phyloP scores from a whole-genome alignment of 2,329 filamentous ascomycete genomes.

The Fusarium oligoseptatum region DNA sequence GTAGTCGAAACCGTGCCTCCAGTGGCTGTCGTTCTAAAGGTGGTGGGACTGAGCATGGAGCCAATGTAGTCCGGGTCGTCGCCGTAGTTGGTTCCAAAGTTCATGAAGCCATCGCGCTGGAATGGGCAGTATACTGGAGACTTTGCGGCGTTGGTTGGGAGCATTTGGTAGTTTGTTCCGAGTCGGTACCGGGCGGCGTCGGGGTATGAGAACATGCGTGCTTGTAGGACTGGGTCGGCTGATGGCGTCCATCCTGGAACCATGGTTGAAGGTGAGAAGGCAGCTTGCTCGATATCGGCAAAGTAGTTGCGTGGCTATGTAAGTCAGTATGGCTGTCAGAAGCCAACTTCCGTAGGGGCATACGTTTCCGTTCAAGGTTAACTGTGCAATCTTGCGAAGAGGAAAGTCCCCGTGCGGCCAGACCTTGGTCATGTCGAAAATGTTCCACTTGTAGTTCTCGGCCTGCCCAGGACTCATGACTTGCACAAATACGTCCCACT shows the following conservation, averaged over 20 bases:
- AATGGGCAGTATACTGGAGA: neutral
- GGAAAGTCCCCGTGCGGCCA: constrained; percentile 78
- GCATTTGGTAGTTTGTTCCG: constrained; percentile 70
- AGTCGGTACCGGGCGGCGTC: constrained; percentile 74
- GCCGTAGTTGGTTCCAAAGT: constrained; percentile 8
- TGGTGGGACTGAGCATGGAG: constrained; percentile 5
- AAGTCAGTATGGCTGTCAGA: neutral
- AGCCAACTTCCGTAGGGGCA: neutral
- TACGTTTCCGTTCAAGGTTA: constrained; percentile 76
- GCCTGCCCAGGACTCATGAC: constrained; percentile 73
- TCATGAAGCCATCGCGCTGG: constrained; percentile 15
- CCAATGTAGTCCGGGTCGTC: constrained; percentile 9
- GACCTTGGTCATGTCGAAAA: constrained; percentile 80
- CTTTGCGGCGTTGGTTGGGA: constrained; percentile 6
- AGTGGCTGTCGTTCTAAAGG: neutral
- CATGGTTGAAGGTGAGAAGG: constrained; percentile 74
- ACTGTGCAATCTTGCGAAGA: constrained; percentile 68
- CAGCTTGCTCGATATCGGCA: constrained; percentile 76
- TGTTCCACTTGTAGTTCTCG: constrained; percentile 73
- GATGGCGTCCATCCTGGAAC: constrained; percentile 74
- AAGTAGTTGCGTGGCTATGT: constrained; percentile 63
- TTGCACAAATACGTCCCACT: constrained; percentile 75
- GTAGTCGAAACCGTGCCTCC: neutral
- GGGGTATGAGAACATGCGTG: constrained; percentile 71
- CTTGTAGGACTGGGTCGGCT: constrained; percentile 70